Base-by-base conservation (phyloP, 345 rosid genomes). In the Lepidium didymum region DNA sequence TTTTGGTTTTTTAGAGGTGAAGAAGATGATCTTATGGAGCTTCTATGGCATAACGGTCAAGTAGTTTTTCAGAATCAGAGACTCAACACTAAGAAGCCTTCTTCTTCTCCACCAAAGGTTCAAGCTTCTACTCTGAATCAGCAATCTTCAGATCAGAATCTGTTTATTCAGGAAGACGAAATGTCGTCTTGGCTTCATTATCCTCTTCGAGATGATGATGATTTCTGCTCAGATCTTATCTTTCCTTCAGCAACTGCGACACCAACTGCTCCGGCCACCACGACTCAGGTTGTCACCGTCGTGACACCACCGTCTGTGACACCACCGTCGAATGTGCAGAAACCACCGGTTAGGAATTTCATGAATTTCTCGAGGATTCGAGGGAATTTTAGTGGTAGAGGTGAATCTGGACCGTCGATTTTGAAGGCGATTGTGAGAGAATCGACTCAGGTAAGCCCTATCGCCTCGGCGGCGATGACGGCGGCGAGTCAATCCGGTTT, bases 1-100 rank as follows among this genome's bases (percentile, higher is more conserved):
- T 62, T 29, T 45, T 41, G 13, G 11, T 31, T 41, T n/a, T 29
- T 41, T 69, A 87, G 96, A 75, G 73, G 70, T 11, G 69, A 62
- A 15, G 94, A 80, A 41, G 88, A 87, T 43, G 89, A 81, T 57
- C 76, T 90, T 56, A 83, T 84, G 99, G 99, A 93, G 87, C 82
- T 94, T 33, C 73, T 88, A 29, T 94, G 99, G 99, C 87, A 87
- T 13, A 86, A 94, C 78, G 99, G 99, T 23, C 99, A 79, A 46
- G 92, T 88, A 0, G 87, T 90, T 56, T 34, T 79, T 77, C 96
- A 88, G 7, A 84, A 79, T 63, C 99, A 86, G 42, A 82, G 81
- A 8, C 87, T 71, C 29, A 33, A 11, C 33, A 14, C 14, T 19
- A 87, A 83, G 82, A 90, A 81, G 68, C 57, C 78, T 6, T 51